phyloP scores from a whole-genome alignment of 176 grass and related monocot genomes.

The Eragrostis nindensis region DNA sequence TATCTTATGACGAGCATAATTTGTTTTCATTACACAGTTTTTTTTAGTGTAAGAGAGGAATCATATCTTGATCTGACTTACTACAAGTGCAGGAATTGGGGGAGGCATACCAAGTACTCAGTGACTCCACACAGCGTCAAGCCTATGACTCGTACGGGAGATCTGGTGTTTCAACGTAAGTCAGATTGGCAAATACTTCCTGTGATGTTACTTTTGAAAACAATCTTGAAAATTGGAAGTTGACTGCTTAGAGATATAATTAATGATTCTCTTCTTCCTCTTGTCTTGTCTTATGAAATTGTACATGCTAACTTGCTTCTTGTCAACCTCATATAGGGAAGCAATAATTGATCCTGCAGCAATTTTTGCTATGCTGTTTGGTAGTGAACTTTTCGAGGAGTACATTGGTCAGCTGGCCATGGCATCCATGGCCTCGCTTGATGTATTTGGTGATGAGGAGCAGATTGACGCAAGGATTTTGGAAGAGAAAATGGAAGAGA shows the following conservation, averaged over 20 bases:
- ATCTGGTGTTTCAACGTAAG: slow-evolving; percentile 96
- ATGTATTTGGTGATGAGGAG: slow-evolving; percentile 68
- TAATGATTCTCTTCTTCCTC: slow-evolving; percentile 48
- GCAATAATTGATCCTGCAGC: slow-evolving; percentile 94
- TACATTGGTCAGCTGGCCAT: slow-evolving; percentile 96
- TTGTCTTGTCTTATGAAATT: slow-evolving; percentile 13
- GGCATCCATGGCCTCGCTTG: slow-evolving; percentile 92
- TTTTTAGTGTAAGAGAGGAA: slow-evolving; percentile 1
- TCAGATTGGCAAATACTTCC: slow-evolving; percentile 13
- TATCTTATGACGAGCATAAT: neutral
- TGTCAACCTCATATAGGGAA: slow-evolving; percentile 62
- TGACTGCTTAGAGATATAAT: slow-evolving; percentile 50
- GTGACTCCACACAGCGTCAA: slow-evolving; percentile 75
- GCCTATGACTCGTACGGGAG: slow-evolving; percentile 78
- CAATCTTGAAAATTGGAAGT: neutral
- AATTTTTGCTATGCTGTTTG: slow-evolving; percentile 98
- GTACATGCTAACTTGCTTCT: slow-evolving; percentile 41
- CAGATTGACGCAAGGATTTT: slow-evolving; percentile 65
- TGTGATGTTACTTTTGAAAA: neutral
- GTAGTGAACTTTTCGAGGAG: slow-evolving; percentile 95
- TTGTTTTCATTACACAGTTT: neutral
- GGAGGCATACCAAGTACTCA: slow-evolving; percentile 97
- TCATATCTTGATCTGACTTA: slow-evolving; percentile 20
- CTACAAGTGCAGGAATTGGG: slow-evolving; percentile 74
- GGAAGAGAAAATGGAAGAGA: slow-evolving; percentile 87